Evolutionary conservation across 306 rosid genomes (phyloP).

Genomic region (Bauhinia variegata): DNA sequence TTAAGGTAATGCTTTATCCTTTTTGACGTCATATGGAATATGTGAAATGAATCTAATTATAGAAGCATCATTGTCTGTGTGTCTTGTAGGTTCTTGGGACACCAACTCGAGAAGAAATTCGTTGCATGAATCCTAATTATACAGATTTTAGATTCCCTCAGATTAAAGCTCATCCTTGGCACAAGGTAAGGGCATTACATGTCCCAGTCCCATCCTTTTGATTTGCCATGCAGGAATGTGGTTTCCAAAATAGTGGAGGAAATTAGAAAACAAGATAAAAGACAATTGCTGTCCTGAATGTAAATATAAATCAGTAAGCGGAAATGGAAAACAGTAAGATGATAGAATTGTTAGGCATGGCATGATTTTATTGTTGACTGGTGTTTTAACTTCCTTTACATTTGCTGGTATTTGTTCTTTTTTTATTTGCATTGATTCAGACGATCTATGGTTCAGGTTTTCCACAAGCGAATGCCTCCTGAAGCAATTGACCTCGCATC

Average conservation of each 20-base stretch:
- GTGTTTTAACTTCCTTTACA: slow-evolving; percentile 6
- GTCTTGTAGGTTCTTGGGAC: slow-evolving; percentile 88
- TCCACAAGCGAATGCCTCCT: slow-evolving; percentile 94
- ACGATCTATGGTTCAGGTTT: slow-evolving; percentile 63
- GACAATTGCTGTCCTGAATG: slow-evolving; percentile 10
- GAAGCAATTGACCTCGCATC: slow-evolving; percentile 98
- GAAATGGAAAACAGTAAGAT: too few relatives aligned
- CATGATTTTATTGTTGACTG: not conserved
- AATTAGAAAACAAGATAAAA: not conserved
- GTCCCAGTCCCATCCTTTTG: too few relatives aligned
- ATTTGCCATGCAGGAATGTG: too few relatives aligned
- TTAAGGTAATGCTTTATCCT: slow-evolving; percentile 66
- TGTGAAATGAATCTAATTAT: slow-evolving; percentile 10
- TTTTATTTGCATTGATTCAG: slow-evolving; percentile 20
- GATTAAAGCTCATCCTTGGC: slow-evolving; percentile 98
- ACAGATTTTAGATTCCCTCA: slow-evolving; percentile 96
- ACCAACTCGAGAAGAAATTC: slow-evolving; percentile 97
- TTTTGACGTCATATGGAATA: slow-evolving; percentile 31
- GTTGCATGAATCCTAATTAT: slow-evolving; percentile 94
- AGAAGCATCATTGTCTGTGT: slow-evolving; percentile 24
- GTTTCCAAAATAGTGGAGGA: slow-evolving; percentile 1
- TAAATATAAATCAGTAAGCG: not conserved
- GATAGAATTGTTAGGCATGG: too few relatives aligned
- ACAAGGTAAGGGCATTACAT: slow-evolving; percentile 64
- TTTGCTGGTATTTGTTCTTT: not conserved